Evolutionary conservation across 129 eudicot genomes (phyloP).

Genomic region (Gnaphalium uliginosum): DNA sequence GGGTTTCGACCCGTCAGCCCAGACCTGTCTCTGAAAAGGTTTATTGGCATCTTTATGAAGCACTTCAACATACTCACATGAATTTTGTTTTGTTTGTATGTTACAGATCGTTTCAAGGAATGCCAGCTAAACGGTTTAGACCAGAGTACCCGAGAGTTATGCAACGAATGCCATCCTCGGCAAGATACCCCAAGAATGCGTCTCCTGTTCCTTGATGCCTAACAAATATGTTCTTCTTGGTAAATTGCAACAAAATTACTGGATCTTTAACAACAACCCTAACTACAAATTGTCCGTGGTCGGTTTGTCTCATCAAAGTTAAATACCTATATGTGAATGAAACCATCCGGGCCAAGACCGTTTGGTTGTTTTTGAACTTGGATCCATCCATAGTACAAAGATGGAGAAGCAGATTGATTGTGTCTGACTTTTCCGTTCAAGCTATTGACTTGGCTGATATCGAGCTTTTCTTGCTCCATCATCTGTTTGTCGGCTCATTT

Average conservation of each 20-base stretch:
- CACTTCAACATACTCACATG: slow-evolving; percentile 10
- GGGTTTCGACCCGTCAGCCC: not conserved
- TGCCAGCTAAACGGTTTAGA: slow-evolving; percentile 55
- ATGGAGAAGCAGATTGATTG: slow-evolving; percentile 33
- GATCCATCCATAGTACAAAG: slow-evolving; percentile 21
- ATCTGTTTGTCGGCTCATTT: slow-evolving; percentile 5
- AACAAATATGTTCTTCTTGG: not conserved
- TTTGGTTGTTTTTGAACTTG: slow-evolving; percentile 27
- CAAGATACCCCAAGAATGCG: slow-evolving; percentile 69
- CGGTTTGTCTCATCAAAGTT: slow-evolving; percentile 22
- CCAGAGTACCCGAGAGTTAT: slow-evolving; percentile 60
- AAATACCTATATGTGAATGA: slow-evolving; percentile 12
- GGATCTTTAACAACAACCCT: slow-evolving; percentile 24
- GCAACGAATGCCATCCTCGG: slow-evolving; percentile 66
- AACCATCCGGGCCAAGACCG: slow-evolving; percentile 11
- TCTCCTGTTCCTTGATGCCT: slow-evolving; percentile 64
- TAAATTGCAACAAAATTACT: slow-evolving; percentile 26
- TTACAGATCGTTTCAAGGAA: slow-evolving; percentile 67
- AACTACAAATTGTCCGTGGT: slow-evolving; percentile 17
- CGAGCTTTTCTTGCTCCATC: slow-evolving; percentile 19
- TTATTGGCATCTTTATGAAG: not conserved
- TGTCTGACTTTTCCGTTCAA: slow-evolving; percentile 12
- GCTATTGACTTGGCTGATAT: not conserved
- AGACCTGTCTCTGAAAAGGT: not conserved
- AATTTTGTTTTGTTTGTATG: not conserved